These are phyloP conservation scores for Trichoderma atroviride DNA, from an alignment of 2,329 filamentous ascomycete genomes.

Conservation along the genomic window DNA sequence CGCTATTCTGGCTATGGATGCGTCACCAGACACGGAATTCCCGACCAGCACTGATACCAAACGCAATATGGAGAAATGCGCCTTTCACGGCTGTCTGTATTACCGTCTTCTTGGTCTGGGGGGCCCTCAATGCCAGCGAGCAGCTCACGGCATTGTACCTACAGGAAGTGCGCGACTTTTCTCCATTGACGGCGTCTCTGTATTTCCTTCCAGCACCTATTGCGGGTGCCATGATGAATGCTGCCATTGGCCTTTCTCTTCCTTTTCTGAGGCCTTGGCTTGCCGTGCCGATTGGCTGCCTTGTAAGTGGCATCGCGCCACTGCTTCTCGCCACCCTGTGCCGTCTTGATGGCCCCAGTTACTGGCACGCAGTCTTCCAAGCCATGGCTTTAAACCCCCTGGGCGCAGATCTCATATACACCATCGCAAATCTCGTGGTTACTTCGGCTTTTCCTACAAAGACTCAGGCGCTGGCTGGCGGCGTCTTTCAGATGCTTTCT, in stretches of 20 bases:
- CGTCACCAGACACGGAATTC: conserved; percentile 46
- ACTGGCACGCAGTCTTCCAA: background rate
- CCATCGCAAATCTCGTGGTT: conserved; percentile 9
- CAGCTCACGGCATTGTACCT: conserved; percentile 26
- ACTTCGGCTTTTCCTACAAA: conserved; percentile 6
- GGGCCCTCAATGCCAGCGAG: conserved; percentile 43
- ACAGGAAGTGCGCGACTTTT: background rate
- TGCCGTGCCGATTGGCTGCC: background rate
- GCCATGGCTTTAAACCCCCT: conserved; percentile 8
- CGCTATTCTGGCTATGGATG: conserved; percentile 51
- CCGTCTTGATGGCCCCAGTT: background rate
- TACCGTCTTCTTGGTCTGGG: conserved; percentile 46
- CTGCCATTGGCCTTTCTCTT: background rate
- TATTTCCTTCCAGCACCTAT: background rate
- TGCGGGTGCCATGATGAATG: background rate
- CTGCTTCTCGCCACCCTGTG: background rate
- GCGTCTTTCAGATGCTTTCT: conserved; percentile 10
- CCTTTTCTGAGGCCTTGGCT: background rate
- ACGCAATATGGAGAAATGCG: conserved; percentile 57
- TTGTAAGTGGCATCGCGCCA: background rate
- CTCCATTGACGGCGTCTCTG: conserved; percentile 16
- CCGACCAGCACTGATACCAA: conserved; percentile 59
- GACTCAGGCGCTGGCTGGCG: conserved; percentile 7
- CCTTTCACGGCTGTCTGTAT: conserved; percentile 56
- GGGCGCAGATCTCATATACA: conserved; percentile 5